Base-by-base conservation (phyloP, 1,284 basidiomycete species). In the Inonotus hispidus region DNA sequence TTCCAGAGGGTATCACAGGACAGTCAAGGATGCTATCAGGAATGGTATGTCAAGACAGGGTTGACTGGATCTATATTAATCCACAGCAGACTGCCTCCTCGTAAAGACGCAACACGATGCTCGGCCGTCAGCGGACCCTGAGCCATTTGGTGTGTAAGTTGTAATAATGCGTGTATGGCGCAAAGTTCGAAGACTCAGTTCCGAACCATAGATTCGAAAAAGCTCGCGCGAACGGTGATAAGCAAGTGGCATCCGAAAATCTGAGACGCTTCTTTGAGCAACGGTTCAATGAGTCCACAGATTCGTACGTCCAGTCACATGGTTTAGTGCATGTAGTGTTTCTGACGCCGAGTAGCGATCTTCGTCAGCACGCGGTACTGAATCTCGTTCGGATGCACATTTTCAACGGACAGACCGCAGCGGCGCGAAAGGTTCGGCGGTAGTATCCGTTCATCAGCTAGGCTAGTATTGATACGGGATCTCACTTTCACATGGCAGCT, bases 361-460 rank as follows among this genome's bases (percentile, higher is more conserved):
- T 90, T 60, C 85, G 90, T 53, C 90, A 92, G 66, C 86, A 89
- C 68, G 87, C 88, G 0, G 71, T 92, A 60, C 75, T 92, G 43
- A 87, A 88, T 66, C 74, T 92, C n/a, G 86, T 87, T 27, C 80
- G 87, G 53, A 82, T 89, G 79, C 87, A 92, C 68, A 92, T 87
- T 69, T 72, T 84, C 41, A 80, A 83, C 19, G 78, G 81, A 53
- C 89, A 92, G 69, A 79, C 78, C 66, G 75, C 77, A 13, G 86
- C 87, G 41, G 86, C 86, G 45, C 79, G 82, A 60, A 83, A 89
- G 76, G 90, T 88, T 62, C 27, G 68, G 5, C 8, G 16, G 13
- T 41, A 53, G 10, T 43, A 59, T 25, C 25, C 35, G 10, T 41
- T 27, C 39, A 54, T 43, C 3, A 7, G 13, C 25, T 4, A 11